Base-by-base conservation (phyloP, 169 alveolate genomes). In the Cryptosporidium parvum region DNA sequence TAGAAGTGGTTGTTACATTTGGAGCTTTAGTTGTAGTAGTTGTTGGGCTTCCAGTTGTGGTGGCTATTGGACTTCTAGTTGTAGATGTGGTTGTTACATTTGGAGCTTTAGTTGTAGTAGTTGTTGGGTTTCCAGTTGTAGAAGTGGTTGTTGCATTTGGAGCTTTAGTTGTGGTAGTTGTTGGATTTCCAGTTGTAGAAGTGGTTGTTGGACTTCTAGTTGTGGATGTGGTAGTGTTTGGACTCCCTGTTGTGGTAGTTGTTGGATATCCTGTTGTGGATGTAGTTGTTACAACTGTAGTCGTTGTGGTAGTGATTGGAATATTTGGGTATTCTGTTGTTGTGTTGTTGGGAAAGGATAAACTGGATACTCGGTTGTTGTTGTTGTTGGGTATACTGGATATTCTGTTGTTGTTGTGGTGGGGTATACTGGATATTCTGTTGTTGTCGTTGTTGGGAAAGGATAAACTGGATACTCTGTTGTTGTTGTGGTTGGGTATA, bases 1-100 rank as follows among this genome's bases (percentile, higher is more conserved):
- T 39, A 1, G 62, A 39, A 0, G 73, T 75, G 8, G 65, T 61
- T 35, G 75, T 75, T 14, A 42, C 37, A n/a, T 7, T 31, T 56
- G 71, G 10, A 31, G 35, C 35, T 31, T 31, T 61, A 1, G 69
- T 29, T 6, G 72, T 75, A 5, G 86, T 75, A 12, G 86, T 75
- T 1, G 1, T 35, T 10, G 70, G 48, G 8, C 0, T 4, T 21
- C 31, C 62, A 0, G 87, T 80, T 23, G 75, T 80, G 0, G 80
- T 45, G 12, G 87, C 44, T 42, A 52, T 26, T 10, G 29, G 37
- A 23, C 31, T 0, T 18, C 0, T 16, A 14, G 72, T 65, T 65
- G 72, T 65, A 37, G 58, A 26, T 0, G 71, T n/a, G 0, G 48
- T 42, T 8, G 48, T 39, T 39, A 0, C 0, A 16, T 21, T 59